Base-by-base conservation (phyloP, 257 asterid species). In the Solanum peruvianum region DNA sequence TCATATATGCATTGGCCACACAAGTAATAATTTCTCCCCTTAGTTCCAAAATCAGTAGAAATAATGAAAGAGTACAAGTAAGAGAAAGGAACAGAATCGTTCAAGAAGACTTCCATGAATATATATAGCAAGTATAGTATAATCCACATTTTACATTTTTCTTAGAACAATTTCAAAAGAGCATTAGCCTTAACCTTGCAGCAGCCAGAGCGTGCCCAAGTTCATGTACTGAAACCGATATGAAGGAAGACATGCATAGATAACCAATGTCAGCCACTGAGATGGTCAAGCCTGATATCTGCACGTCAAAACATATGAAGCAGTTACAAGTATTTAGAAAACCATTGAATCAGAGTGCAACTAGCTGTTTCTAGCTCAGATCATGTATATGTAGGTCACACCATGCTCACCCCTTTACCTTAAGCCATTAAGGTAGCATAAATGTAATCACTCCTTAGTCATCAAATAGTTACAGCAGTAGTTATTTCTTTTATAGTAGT, bases 181-280 rank as follows among this genome's bases (percentile, higher is more conserved):
- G 80, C 66, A 87, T 84, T 73, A 87, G 77, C 88, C 89, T 86
- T 92, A 91, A 96, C 99, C 99, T 93, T 87, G 99, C 98, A 88
- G 99, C 99, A 86, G 99, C 96, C 88, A 96, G 94, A 76, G 96
- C 98, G 86, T 96, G 99, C 49, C 99, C 99, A 87, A 94, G 91
- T 91, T 96, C 99, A 91, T 96, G 99, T 80, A 94, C 92, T 78
- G 89, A 82, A 86, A 96, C 90, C 69, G 97, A 92, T 52, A 93
- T 16, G 66, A 94, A 87, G 39, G 98, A 88, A 87, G 98, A 94
- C 87, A 93, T 42, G 91, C 96, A 92, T 91, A 96, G 11, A 92
- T 92, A 92, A 58, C 94, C 98, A 88, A 92, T 47, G 86, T 88
- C 93, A 85, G 94, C 86, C 69, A 93, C 88, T 76, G 98, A 96